Evolutionary conservation across 2,329 filamentous ascomycete genomes (phyloP), one percentile per base, ranked within the genome.

Genomic region (Tolypocladium ophioglossoides): DNA sequence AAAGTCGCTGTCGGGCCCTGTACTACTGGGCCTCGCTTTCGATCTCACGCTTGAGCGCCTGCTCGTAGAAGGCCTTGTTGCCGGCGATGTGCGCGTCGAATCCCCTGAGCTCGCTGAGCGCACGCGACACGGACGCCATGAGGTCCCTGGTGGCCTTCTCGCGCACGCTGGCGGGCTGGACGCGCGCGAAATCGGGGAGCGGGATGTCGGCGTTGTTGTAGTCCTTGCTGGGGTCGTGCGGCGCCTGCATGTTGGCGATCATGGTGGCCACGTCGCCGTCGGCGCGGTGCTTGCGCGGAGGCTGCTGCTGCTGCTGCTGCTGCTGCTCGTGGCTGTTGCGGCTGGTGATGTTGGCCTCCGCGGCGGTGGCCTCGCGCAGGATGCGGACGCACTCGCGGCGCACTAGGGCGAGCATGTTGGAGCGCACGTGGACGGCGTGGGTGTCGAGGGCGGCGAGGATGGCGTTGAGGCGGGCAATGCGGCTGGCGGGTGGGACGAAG

Each of bases 331-430:
- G 27, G 47, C 4, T 12, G 48, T 1, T 50, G 48, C n/a, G 4
- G 18, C 10, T 14, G 24, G 7, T 12, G 38, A 7, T 14, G 16
- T 20, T 6, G 16, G 39, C 40, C 34, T 66, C 62, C 14, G 59
- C 58, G 40, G 53, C 58, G 9, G 54, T 56, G 10, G 58, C 59
- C 8, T 60, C 54, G 51, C 60, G 62, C 22, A 59, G 51, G 53
- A 70, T 58, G 53, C 70, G 70, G n/a, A 63, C 55, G 54, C 61
- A 63, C 52, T 72, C 68, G 37, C 65, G 67, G 34, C 60, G 58
- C 48, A 61, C 57, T 9, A 70, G 59, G 20, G 61, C 54, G 46
- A 64, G 52, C 24, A 70, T 61, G 61, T 70, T 71, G 56, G 53
- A 56, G 39, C 63, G 63, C 30, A 68, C 65, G 24, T 55, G 51